phyloP scores from a whole-genome alignment of 1,139 yeast species.

The Magnusiomyces tetraspermus region DNA sequence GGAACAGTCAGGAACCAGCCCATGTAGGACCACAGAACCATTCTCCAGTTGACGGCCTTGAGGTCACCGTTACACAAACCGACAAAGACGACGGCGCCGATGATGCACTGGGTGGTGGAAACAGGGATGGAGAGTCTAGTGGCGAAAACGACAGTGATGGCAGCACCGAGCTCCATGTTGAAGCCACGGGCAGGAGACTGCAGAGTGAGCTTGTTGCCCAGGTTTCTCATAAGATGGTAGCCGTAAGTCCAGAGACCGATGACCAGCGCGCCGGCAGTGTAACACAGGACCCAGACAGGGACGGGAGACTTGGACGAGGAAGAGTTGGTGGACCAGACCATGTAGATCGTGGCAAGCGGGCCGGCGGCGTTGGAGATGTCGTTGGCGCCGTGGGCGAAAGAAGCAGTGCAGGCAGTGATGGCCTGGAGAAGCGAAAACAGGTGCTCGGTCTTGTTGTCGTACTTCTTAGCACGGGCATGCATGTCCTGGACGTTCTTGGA shows the following conservation, averaged over 20 bases:
- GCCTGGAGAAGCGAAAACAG: conserved; percentile 63
- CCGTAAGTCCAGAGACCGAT: conserved; percentile 69
- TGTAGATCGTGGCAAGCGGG: conserved; percentile 59
- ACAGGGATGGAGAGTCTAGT: conserved; percentile 66
- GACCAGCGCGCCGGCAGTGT: conserved; percentile 58
- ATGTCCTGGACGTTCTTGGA: conserved; percentile 37
- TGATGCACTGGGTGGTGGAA: conserved; percentile 73
- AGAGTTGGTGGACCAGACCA: conserved; percentile 49
- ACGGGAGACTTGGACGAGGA: conserved; percentile 45
- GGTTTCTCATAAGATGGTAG: conserved; percentile 57
- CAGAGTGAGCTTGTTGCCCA: conserved; percentile 66
- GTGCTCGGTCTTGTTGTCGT: conserved; percentile 64
- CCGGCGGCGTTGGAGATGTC: conserved; percentile 76
- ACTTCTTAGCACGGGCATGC: conserved; percentile 53
- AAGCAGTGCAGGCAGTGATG: conserved; percentile 69
- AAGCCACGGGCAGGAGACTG: conserved; percentile 81
- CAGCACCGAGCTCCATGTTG: conserved; percentile 70
- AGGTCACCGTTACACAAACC: conserved; percentile 62
- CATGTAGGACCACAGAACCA: conserved; percentile 59
- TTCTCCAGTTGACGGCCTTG: conserved; percentile 67
- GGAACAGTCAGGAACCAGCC: conserved; percentile 75
- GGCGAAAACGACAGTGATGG: conserved; percentile 66
- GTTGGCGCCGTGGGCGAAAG: conserved; percentile 71
- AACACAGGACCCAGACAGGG: conserved; percentile 64
- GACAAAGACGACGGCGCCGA: conserved; percentile 69